Evolutionary conservation across 2,329 filamentous ascomycete species (phyloP), one percentile per base, ranked within the genome.

Genomic region (Stagonosporopsis tanaceti): DNA sequence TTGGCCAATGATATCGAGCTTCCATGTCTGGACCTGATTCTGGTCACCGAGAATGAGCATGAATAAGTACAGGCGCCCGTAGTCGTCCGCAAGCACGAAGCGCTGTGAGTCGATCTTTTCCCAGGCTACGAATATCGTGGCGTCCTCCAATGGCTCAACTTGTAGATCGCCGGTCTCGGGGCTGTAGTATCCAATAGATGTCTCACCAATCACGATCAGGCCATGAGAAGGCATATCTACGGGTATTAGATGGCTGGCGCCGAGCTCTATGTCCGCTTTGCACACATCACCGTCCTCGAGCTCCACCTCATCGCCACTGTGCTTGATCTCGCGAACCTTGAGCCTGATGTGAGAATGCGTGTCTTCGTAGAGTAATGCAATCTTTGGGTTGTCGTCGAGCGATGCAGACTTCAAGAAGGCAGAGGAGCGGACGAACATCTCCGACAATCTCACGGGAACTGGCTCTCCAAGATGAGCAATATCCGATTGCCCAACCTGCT

Each of bases 81-180:
- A 97, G 67, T 97, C 93, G 72, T 99, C 95, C 1, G 90, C 93
- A 2, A 99, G 79, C n/a, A 97, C 82, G 79, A 93, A 98, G 68
- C 89, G 85, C 37, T 89, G 88, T 24, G 87, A 86, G 68, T 98
- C 91, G 48, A 95, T 88, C 67, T 89, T 87, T 61, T 91, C 90
- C 93, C 94, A 99, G 2, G 92, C 88, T n/a, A 95, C 89, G 66
- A 96, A 98, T 34, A 97, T 89, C 2, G 90, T 92, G 0, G 93
- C 86, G 54, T 94, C 88, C 0, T 86, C 81, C 2, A 97, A 78
- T 0, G 83, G 79, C 8, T 87, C 83, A 17, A 88, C 85, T 12
- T 92, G 84, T 12, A 83, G 84, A 32, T 87, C 84, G 61, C 89
- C 88, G 24, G 80, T 91, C 32, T 90, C 83, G 59, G 92, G 91